These are phyloP conservation scores for Bryoerythrophyllum caledonicum DNA, from an alignment of 225 moss, liverwort and hornwort genomes.

Conservation along the genomic window DNA sequence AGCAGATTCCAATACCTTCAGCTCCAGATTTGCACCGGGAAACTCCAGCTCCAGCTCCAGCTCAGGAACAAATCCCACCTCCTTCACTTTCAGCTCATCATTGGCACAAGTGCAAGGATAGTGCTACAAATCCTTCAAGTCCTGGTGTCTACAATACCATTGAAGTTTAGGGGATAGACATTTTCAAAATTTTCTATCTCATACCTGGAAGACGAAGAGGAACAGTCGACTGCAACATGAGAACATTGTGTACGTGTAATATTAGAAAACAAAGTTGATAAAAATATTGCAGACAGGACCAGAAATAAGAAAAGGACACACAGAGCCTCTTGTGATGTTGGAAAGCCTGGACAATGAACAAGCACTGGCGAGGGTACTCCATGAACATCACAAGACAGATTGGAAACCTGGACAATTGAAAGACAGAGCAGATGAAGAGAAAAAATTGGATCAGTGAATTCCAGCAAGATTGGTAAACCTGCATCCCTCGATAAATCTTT, in stretches of 20 bases:
- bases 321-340: not conserved
- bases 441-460: slow-evolving; percentile 24
- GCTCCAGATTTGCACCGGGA: not conserved
- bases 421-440: not conserved
- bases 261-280: not conserved
- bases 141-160: not conserved
- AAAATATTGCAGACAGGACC: not conserved
- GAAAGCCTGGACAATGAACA: not conserved
- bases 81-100: not conserved
- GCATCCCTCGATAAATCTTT: slow-evolving; percentile 9
- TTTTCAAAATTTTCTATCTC: not conserved
- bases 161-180: not conserved
- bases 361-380: not conserved
- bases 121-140: not conserved
- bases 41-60: not conserved
- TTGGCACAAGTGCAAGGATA: slow-evolving; percentile 4
- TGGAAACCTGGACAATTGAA: not conserved
- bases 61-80: not conserved
- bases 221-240: not conserved
- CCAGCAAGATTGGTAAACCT: slow-evolving; percentile 6
- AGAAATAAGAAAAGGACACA: not conserved
- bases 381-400: not conserved
- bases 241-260: not conserved
- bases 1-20: too few relatives aligned
- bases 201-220: not conserved